phyloP scores from a whole-genome alignment of 1,139 yeast species.

The Debaryomycetaceae sp. region DNA sequence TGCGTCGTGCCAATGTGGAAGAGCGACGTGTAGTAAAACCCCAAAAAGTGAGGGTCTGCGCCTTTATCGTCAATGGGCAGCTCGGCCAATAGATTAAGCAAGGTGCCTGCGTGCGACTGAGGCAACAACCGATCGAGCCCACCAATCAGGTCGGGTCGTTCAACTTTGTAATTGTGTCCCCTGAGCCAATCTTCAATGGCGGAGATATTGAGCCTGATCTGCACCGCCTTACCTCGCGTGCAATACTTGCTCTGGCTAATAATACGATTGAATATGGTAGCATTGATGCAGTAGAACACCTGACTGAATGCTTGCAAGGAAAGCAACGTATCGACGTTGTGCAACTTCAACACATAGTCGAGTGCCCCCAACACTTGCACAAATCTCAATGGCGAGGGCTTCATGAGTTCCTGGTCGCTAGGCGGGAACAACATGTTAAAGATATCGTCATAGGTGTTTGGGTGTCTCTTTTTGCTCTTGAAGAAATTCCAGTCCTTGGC shows the following conservation, averaged over 20 bases:
- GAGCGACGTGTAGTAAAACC: slow-evolving; percentile 53
- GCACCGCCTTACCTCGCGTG: slow-evolving; percentile 83
- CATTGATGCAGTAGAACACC: slow-evolving; percentile 74
- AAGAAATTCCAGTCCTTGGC: slow-evolving; percentile 76
- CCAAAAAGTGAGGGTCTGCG: slow-evolving; percentile 27
- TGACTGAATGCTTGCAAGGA: slow-evolving; percentile 74
- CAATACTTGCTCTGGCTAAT: slow-evolving; percentile 62
- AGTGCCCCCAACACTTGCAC: slow-evolving; percentile 87
- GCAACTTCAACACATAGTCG: slow-evolving; percentile 77
- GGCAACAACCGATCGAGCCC: slow-evolving; percentile 24
- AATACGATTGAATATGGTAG: slow-evolving; percentile 69
- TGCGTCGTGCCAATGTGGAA: slow-evolving; percentile 61
- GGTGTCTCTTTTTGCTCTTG: slow-evolving; percentile 45
- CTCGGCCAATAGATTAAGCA: slow-evolving; percentile 3
- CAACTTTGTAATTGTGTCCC: slow-evolving; percentile 62
- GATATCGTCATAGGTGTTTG: slow-evolving; percentile 62
- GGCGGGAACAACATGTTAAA: slow-evolving; percentile 72
- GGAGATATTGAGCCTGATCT: slow-evolving; percentile 79
- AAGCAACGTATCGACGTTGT: slow-evolving; percentile 71
- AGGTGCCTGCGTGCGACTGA: neutral
- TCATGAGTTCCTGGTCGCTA: slow-evolving; percentile 52
- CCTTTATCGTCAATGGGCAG: slow-evolving; percentile 5
- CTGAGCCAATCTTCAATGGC: slow-evolving; percentile 92
- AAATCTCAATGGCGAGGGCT: slow-evolving; percentile 83
- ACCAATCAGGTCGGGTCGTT: slow-evolving; percentile 36